Conservation (phyloP, 2,329 filamentous ascomycete genomes). For the Pseudogymnoascus verrucosus region DNA sequence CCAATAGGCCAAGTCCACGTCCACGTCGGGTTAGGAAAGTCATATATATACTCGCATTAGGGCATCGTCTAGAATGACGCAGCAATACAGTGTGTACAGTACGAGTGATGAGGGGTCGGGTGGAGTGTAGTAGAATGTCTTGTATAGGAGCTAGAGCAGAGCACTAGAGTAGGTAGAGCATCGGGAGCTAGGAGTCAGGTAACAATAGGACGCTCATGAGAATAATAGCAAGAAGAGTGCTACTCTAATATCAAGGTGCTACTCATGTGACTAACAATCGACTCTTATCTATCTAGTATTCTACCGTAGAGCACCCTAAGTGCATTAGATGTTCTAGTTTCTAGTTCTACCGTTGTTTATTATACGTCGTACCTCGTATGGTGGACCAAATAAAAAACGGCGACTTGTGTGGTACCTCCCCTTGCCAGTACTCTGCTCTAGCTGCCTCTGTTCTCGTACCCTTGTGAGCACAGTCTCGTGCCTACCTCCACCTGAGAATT, state of each 20-base stretch:
- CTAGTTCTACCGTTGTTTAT: neutral
- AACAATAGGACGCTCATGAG: too few relatives aligned
- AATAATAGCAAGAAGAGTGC: neutral
- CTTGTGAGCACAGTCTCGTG: neutral
- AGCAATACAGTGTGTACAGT: neutral
- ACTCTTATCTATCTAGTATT: neutral
- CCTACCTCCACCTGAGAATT: neutral
- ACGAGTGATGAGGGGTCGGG: neutral
- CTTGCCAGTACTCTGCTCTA: neutral
- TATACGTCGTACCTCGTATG: neutral
- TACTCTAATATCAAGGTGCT: neutral
- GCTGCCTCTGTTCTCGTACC: neutral
- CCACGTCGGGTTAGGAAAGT: neutral
- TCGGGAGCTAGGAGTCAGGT: neutral
- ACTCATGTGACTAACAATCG: neutral
- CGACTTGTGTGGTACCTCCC: neutral
- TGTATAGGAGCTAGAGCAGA: neutral
- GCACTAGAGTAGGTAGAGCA: neutral
- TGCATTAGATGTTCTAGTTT: neutral
- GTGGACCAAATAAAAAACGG: neutral
- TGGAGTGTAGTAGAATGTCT: neutral
- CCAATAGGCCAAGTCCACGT: neutral
- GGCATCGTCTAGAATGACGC: neutral
- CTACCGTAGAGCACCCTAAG: neutral
- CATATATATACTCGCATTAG: conserved; percentile 4